These are phyloP conservation scores for Penicillium olsonii DNA, from an alignment of 2,329 filamentous ascomycete species.

Conservation along the genomic window DNA sequence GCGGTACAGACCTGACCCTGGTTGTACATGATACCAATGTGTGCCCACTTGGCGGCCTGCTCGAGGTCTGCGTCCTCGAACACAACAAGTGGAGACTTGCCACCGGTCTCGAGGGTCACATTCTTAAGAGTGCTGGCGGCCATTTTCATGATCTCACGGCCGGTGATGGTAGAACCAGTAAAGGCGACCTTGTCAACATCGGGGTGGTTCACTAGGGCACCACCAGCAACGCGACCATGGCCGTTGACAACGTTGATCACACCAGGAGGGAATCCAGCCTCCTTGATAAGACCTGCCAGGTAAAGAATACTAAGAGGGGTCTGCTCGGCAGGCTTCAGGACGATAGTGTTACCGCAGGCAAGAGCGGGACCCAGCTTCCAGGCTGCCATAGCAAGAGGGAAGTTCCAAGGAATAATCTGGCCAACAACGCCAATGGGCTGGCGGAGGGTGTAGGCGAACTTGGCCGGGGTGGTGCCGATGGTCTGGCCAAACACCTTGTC, in stretches of 20 bases:
- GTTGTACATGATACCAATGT: slow-evolving; percentile 59
- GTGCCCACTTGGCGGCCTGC: slow-evolving; percentile 43
- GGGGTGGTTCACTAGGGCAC: slow-evolving; percentile 23
- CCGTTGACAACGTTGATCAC: slow-evolving; percentile 28
- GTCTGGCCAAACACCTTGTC: slow-evolving; percentile 92
- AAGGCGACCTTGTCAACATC: slow-evolving; percentile 26
- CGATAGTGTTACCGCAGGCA: slow-evolving; percentile 27
- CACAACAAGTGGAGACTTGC: slow-evolving; percentile 49
- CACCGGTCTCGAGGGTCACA: slow-evolving; percentile 51
- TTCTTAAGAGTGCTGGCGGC: slow-evolving; percentile 44
- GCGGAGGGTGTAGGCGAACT: slow-evolving; percentile 79
- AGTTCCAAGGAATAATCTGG: slow-evolving; percentile 90
- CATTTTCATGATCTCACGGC: slow-evolving; percentile 31
- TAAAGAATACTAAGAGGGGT: slow-evolving; percentile 27
- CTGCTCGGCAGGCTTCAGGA: slow-evolving; percentile 28
- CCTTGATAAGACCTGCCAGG: slow-evolving; percentile 23
- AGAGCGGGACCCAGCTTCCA: slow-evolving; percentile 29
- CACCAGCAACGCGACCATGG: slow-evolving; percentile 25
- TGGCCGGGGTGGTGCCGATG: slow-evolving; percentile 58
- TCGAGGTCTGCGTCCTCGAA: slow-evolving; percentile 49
- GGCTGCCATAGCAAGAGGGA: slow-evolving; percentile 48
- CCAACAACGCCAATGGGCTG: slow-evolving; percentile 81
- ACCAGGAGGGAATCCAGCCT: slow-evolving; percentile 27
- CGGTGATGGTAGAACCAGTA: slow-evolving; percentile 25
- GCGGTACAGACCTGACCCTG: slow-evolving; percentile 67